Percentiles rank a stretch among this genome's conserved stretches.
Evolutionary conservation across 768 basidiomycete genomes (phyloP).

Genomic region (Russula abietina): DNA sequence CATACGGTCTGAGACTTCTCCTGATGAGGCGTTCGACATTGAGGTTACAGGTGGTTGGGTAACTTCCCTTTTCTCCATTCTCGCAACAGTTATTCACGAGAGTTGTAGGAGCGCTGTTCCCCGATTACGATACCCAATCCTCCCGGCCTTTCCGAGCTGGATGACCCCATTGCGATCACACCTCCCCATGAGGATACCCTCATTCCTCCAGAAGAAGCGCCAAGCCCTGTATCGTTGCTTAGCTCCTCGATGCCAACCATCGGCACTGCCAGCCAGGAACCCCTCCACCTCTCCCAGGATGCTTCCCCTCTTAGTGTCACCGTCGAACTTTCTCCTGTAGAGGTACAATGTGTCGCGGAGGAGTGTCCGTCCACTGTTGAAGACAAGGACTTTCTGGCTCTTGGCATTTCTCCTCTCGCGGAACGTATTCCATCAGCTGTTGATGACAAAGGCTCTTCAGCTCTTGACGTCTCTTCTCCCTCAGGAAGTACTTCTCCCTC

Average conservation of each 20-base stretch:
- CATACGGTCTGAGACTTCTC: conserved; percentile 19
- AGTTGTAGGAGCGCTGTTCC: conserved; percentile 17
- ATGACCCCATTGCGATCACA: neutral
- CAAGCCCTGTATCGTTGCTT: neutral
- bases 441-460: neutral
- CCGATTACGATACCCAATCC: conserved; percentile 1
- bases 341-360: neutral
- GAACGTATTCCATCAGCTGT: neutral
- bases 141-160: neutral
- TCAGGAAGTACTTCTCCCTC: neutral
- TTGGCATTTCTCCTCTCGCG: neutral
- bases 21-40: conserved; percentile 19
- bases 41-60: conserved; percentile 22
- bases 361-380: neutral
- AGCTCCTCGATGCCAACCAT: neutral
- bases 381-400: neutral
- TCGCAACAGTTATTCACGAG: neutral
- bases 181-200: neutral
- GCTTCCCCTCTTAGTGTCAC: neutral
- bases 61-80: neutral
- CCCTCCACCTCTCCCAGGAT: neutral
- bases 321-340: neutral
- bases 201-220: neutral
- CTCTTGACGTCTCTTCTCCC: neutral
- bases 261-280: neutral